A percentile compares a stretch with the other conserved stretches of the same genome.
phyloP scores from a whole-genome alignment of 768 basidiomycete species.

The Dendrothele bispora region DNA sequence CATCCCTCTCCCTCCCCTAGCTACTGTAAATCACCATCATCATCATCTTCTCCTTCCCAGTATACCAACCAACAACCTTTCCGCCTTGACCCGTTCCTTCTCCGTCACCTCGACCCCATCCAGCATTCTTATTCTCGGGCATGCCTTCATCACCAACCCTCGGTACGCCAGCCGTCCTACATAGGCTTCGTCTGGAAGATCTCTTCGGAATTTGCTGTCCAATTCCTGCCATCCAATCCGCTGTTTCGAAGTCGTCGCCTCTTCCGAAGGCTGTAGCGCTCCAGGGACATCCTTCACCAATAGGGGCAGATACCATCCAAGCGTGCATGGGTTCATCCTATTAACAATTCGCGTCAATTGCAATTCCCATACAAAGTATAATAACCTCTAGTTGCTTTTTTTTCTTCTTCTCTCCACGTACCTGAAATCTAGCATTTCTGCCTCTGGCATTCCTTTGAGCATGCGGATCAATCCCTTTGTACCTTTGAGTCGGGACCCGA shows the following conservation, averaged over 20 bases:
- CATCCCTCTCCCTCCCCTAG: conserved; percentile 10
- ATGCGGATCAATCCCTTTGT: conserved; percentile 73
- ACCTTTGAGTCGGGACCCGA: conserved; percentile 79
- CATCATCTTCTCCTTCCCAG: conserved; percentile 38
- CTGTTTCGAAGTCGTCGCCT: conserved; percentile 22
- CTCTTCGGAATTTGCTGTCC: conserved; percentile 85
- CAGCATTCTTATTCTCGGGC: conserved; percentile 63
- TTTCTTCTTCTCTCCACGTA: conserved; percentile 32
- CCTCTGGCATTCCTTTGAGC: conserved; percentile 68
- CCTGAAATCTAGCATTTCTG: conserved; percentile 94
- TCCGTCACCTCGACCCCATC: conserved; percentile 84
- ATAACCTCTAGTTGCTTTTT: conserved; percentile 9
- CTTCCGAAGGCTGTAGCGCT: conserved; percentile 63
- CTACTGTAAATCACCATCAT: conserved; percentile 16
- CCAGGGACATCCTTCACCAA: conserved; percentile 69
- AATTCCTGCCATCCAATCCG: conserved; percentile 64
- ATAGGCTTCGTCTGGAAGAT: conserved; percentile 87
- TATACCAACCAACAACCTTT: conserved; percentile 61
- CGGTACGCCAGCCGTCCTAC: conserved; percentile 87
- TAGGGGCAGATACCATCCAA: conserved; percentile 93
- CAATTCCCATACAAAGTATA: conserved; percentile 8
- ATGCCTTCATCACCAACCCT: conserved; percentile 81
- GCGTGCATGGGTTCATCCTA: conserved; percentile 94
- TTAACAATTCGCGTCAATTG: conserved; percentile 3
- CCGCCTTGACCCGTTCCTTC: conserved; percentile 86